Base-by-base conservation (phyloP, 2,329 filamentous ascomycete genomes). In the Cladophialophora chaetospira region DNA sequence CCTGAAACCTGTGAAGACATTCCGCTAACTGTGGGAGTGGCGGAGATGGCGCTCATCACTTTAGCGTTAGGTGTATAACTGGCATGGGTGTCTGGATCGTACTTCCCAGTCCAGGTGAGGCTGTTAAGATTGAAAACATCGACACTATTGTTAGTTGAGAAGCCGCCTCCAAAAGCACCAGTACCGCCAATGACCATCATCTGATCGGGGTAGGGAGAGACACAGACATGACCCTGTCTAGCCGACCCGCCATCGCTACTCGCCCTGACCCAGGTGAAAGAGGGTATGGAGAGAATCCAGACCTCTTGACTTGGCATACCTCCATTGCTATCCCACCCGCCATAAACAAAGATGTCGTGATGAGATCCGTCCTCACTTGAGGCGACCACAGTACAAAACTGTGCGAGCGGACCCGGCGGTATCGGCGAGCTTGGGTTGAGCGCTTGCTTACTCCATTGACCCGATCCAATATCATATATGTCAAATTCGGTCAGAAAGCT, bases 191-290 rank as follows among this genome's bases (percentile, higher is more conserved):
- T 53, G 13, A 71, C 68, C 28, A 74, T 63, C 72, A 75, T 73
- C 57, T 74, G 67, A 21, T 80, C 74, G 0, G 86, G 84, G 67
- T 82, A 72, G 1, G 67, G 60, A 57, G 67, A 69, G 11, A 70
- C 55, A 54, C 72, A 74, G 26, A 66, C 63, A 60, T 73, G 68
- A 5, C 63, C 62, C 23, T 62, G 61, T 36, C 69, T 63, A 15
- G 26, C 17, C 28, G 28, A 31, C 3, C 68, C 68, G 40, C 31
- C 21, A 31, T 11, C 8, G 36, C 38, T 21, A 26, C 42, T 44
- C 42, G 35, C 36, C 25, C 21, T 43, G 36, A 51, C 42, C 48
- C 48, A 51, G 6, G 48, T 51, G 15, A 51, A 51, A 2, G 69
- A 70, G 29, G 69, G 69, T 4, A 72, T 54, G 1, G 68, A 70